Conservation (phyloP, 2,329 filamentous ascomycete genomes). For the Paracamarosporium sp. region DNA sequence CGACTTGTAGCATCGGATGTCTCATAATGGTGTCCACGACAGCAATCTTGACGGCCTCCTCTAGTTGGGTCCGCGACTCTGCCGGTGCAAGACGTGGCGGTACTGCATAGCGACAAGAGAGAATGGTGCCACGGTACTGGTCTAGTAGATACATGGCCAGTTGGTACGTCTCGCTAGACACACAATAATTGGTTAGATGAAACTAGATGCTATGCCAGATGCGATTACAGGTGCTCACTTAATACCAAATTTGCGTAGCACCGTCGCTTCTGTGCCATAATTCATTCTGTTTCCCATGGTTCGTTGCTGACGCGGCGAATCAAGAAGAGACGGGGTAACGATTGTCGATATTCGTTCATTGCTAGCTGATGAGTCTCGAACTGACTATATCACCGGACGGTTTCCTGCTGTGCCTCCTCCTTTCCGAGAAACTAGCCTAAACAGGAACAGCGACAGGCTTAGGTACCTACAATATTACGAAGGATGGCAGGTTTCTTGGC, state of each 20-base stretch:
- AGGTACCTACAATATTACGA: too few species aligned
- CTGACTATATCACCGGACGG: too few species aligned
- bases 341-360: slow-evolving; percentile 3
- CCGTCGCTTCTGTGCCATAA: slow-evolving; percentile 12
- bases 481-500: too few species aligned
- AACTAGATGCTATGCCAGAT: slow-evolving; percentile 10
- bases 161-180: slow-evolving; percentile 21
- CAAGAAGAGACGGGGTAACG: background rate
- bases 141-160: slow-evolving; percentile 25
- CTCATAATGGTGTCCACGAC: slow-evolving; percentile 27
- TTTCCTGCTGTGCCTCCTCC: slow-evolving; percentile 10
- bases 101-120: slow-evolving; percentile 27
- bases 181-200: slow-evolving; percentile 17
- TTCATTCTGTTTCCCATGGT: slow-evolving; percentile 11
- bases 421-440: background rate
- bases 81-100: slow-evolving; percentile 19
- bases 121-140: slow-evolving; percentile 26
- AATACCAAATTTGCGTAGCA: slow-evolving; percentile 22
- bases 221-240: slow-evolving; percentile 20
- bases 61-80: slow-evolving; percentile 26
- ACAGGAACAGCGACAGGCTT: background rate
- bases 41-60: slow-evolving; percentile 25
- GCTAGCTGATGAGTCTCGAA: slow-evolving; percentile 8
- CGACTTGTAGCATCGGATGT: slow-evolving; percentile 26
- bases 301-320: slow-evolving; percentile 8